These are phyloP conservation scores for Phytophthora pinifolia DNA, from an alignment of 352 stramenopile genomes.

Conservation along the genomic window DNA sequence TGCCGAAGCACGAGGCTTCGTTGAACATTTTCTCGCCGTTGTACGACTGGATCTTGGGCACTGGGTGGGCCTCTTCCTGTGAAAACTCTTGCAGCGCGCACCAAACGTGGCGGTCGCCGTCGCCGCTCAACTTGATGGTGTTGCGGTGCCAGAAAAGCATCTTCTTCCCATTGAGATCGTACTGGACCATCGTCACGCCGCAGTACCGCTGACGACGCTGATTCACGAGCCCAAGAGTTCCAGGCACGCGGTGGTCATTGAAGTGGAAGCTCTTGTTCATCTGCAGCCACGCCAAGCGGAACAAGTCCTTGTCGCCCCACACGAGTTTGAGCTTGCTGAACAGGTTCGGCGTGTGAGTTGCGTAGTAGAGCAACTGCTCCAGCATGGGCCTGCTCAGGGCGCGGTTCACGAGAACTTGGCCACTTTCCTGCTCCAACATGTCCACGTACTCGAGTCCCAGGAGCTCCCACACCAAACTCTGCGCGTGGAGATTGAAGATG, in stretches of 20 bases:
- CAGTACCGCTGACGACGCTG: constrained; percentile 37
- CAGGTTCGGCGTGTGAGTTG: constrained; percentile 41
- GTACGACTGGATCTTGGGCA: constrained; percentile 53
- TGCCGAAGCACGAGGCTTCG: constrained; percentile 64
- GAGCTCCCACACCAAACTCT: constrained; percentile 57
- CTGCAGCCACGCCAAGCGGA: constrained; percentile 53
- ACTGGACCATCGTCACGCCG: constrained; percentile 56
- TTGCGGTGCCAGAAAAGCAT: constrained; percentile 60
- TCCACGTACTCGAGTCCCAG: constrained; percentile 42
- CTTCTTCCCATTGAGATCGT: constrained; percentile 33
- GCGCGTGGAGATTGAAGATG: constrained; percentile 62
- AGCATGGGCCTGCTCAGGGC: constrained; percentile 31
- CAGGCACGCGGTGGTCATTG: constrained; percentile 38
- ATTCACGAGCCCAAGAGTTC: constrained; percentile 46
- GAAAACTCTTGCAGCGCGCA: constrained; percentile 45
- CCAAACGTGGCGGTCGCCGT: constrained; percentile 40
- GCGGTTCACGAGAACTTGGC: constrained; percentile 47
- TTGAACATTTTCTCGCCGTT: constrained; percentile 65
- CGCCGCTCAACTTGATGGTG: constrained; percentile 63
- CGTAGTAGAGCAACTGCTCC: constrained; percentile 52
- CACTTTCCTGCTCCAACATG: constrained; percentile 57
- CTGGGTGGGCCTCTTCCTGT: constrained; percentile 15
- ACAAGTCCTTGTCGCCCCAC: constrained; percentile 62
- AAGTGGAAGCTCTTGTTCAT: constrained; percentile 35
- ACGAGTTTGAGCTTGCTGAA: constrained; percentile 51